phyloP scores from a whole-genome alignment of 2,329 filamentous ascomycete genomes.

The Amauroascus niger region DNA sequence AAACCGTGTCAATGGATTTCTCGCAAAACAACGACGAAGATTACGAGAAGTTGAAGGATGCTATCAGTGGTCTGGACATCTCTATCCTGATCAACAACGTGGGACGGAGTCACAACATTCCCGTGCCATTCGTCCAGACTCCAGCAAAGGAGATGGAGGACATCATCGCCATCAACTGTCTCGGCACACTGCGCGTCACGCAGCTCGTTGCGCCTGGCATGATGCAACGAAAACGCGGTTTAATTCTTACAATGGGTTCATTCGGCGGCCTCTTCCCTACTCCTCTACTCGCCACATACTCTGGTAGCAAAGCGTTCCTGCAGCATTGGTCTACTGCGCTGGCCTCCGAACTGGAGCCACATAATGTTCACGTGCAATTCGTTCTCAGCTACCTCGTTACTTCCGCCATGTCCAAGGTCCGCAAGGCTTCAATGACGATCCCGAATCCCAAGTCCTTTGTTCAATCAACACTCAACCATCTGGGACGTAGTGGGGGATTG shows the following conservation, averaged over 20 bases:
- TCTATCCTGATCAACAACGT: conserved; percentile 94
- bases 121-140: conserved; percentile 77
- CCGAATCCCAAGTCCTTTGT: conserved; percentile 80
- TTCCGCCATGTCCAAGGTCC: conserved; percentile 94
- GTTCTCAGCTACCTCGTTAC: conserved; percentile 89
- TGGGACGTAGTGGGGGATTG: conserved; percentile 67
- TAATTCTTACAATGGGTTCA: conserved; percentile 95
- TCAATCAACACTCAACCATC: conserved; percentile 62
- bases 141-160: conserved; percentile 67
- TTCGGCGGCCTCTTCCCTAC: conserved; percentile 90
- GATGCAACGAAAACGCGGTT: conserved; percentile 69
- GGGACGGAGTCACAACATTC: conserved; percentile 85
- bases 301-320: conserved; percentile 93
- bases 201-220: conserved; percentile 77
- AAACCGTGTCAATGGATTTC: conserved; percentile 86
- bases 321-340: conserved; percentile 91
- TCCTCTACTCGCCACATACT: conserved; percentile 89
- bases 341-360: conserved; percentile 67
- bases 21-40: conserved; percentile 66
- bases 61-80: conserved; percentile 66
- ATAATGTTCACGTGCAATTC: conserved; percentile 81
- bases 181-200: conserved; percentile 79
- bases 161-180: conserved; percentile 93
- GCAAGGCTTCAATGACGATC: conserved; percentile 64
- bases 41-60: conserved; percentile 61